Conservation (phyloP, 2,329 filamentous ascomycete genomes). For the Diplodia scrobiculata region DNA sequence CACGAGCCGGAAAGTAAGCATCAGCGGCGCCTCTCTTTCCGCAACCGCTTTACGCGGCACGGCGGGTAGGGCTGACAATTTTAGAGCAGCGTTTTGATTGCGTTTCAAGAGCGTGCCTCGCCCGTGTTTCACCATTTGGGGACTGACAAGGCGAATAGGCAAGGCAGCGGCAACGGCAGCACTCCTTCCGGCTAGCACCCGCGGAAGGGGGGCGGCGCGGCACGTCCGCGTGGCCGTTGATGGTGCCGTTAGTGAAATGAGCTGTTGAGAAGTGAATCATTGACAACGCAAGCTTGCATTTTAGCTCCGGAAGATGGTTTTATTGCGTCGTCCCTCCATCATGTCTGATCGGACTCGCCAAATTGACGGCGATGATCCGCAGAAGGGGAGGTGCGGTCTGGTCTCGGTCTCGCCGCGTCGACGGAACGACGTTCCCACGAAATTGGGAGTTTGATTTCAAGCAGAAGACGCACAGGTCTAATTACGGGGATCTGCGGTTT, state of each 20-base stretch:
- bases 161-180: not conserved
- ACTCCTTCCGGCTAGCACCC: not conserved
- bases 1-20: too few species aligned
- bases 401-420: not conserved
- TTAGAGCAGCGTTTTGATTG: slow-evolving; percentile 4
- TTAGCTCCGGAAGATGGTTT: slow-evolving; percentile 13
- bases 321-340: not conserved
- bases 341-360: not conserved
- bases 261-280: slow-evolving; percentile 8
- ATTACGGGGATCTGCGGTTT: slow-evolving; percentile 25
- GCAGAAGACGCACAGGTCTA: slow-evolving; percentile 4
- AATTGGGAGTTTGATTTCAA: slow-evolving; percentile 22
- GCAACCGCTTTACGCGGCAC: slow-evolving; percentile 14
- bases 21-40: not conserved
- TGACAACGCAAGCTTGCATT: not conserved
- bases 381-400: not conserved
- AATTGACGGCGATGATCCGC: not conserved
- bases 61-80: slow-evolving; percentile 24
- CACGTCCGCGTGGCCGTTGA: not conserved
- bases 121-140: not conserved
- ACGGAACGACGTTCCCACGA: slow-evolving; percentile 3
- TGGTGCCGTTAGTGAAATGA: slow-evolving; percentile 13
- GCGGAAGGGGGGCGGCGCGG: slow-evolving; percentile 1
- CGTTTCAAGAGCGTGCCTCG: slow-evolving; percentile 9
- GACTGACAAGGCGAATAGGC: not conserved